Percentiles rank a stretch among this genome's conserved stretches.
phyloP scores from a whole-genome alignment of 257 asterid genomes.

The Solanum boliviense region DNA sequence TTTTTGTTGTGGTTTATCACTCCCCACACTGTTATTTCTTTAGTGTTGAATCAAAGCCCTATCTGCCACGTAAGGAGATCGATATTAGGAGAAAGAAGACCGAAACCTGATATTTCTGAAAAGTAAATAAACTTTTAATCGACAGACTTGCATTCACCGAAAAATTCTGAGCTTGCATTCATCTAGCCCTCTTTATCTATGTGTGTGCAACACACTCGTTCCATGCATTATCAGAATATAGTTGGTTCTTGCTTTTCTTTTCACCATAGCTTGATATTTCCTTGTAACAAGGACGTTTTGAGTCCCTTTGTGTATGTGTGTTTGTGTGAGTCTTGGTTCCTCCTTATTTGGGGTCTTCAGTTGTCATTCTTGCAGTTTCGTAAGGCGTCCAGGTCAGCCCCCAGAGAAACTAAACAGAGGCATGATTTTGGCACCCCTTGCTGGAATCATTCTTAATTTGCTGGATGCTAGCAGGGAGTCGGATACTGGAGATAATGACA shows the following conservation, averaged over 20 bases:
- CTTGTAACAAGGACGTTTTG: neutral
- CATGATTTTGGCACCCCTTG: constrained; percentile 85
- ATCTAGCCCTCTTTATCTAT: neutral
- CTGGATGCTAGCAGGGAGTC: constrained; percentile 43
- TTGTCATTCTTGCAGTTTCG: constrained; percentile 30
- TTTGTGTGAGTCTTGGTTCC: neutral
- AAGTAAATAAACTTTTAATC: neutral
- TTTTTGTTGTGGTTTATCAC: neutral
- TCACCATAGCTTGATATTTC: neutral
- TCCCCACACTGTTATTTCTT: neutral
- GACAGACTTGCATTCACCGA: neutral
- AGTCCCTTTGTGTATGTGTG: neutral
- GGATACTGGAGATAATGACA: constrained; percentile 36
- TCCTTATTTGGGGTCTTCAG: neutral
- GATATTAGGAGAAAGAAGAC: neutral
- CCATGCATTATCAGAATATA: neutral
- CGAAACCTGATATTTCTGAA: neutral
- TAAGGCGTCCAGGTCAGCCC: constrained; percentile 69
- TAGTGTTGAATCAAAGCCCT: neutral
- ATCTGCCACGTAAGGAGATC: neutral
- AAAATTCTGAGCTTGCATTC: neutral
- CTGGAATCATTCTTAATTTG: constrained; percentile 76
- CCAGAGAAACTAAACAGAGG: constrained; percentile 67
- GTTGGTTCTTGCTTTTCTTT: neutral
- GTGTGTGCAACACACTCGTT: neutral